These are phyloP conservation scores for Azolla pinnata DNA, from an alignment of 75 land plant species.

Conservation along the genomic window DNA sequence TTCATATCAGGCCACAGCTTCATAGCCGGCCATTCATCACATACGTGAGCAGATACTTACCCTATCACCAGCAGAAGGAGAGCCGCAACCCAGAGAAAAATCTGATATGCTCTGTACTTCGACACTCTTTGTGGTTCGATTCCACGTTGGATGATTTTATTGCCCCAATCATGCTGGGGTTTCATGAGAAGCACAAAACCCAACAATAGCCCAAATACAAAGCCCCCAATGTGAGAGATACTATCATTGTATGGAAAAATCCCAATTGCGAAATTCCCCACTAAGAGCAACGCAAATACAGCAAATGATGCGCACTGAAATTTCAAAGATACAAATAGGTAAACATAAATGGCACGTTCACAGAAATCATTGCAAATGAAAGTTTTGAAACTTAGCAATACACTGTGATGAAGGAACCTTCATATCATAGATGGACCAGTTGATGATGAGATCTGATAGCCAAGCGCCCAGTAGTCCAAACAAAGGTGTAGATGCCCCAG, in stretches of 20 bases:
- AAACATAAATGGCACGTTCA: background rate
- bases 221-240: conserved; percentile 93
- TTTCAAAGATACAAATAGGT: background rate
- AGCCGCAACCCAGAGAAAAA: conserved; percentile 16
- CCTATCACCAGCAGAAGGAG: conserved; percentile 19
- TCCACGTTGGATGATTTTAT: conserved; percentile 26
- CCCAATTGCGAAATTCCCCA: conserved; percentile 67
- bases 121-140: conserved; percentile 11
- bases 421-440: conserved; percentile 70
- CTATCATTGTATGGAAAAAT: conserved; percentile 74
- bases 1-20: background rate
- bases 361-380: background rate
- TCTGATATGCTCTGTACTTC: conserved; percentile 16
- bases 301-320: conserved; percentile 45
- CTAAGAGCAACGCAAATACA: conserved; percentile 47
- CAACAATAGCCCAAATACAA: conserved; percentile 75
- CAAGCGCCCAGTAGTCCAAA: conserved; percentile 83
- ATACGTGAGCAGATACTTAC: conserved; percentile 20
- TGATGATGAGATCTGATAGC: conserved; percentile 83
- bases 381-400: background rate
- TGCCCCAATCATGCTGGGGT: conserved; percentile 76
- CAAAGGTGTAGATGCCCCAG: conserved; percentile 92
- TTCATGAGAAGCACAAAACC: conserved; percentile 79
- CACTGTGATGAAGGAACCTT: conserved; percentile 37
- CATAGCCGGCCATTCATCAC: too few species aligned